phyloP scores from a whole-genome alignment of 2,329 filamentous ascomycete genomes.

The Penicillium freii region DNA sequence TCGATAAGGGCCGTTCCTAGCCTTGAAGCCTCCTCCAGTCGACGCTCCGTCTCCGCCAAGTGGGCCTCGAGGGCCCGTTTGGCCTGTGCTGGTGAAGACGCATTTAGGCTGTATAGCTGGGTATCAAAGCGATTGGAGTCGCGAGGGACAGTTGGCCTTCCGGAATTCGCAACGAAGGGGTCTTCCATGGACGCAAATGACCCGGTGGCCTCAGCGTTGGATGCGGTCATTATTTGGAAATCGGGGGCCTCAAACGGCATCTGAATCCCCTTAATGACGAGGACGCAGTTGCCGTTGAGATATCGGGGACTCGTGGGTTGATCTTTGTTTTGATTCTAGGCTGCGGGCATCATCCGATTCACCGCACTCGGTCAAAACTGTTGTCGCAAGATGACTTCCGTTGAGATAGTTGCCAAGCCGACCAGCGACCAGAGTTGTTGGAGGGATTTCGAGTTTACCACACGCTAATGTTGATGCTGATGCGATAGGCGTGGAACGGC shows the following conservation, averaged over 20 bases:
- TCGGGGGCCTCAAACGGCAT: slow-evolving; percentile 15
- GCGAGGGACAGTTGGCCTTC: slow-evolving; percentile 43
- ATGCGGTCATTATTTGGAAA: slow-evolving; percentile 17
- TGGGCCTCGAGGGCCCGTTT: slow-evolving; percentile 88
- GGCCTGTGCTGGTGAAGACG: slow-evolving; percentile 81
- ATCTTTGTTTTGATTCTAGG: slow-evolving; percentile 21
- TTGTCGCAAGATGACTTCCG: slow-evolving; percentile 8
- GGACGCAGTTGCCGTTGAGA: slow-evolving; percentile 26
- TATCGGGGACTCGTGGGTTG: slow-evolving; percentile 25
- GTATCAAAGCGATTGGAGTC: slow-evolving; percentile 72
- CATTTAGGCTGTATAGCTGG: slow-evolving; percentile 73
- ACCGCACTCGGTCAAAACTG: slow-evolving; percentile 11
- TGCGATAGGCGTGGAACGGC: slow-evolving; percentile 10
- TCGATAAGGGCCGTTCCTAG: slow-evolving; percentile 83
- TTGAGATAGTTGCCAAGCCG: slow-evolving; percentile 25
- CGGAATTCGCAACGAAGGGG: slow-evolving; percentile 56
- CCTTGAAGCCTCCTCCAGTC: slow-evolving; percentile 86
- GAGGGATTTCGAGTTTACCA: slow-evolving; percentile 9
- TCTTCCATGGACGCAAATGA: slow-evolving; percentile 45
- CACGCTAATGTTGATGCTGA: slow-evolving; percentile 9
- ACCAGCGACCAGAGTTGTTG: slow-evolving; percentile 31
- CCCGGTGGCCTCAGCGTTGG: slow-evolving; percentile 16
- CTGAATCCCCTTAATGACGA: slow-evolving; percentile 21
- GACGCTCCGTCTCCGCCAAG: slow-evolving; percentile 84
- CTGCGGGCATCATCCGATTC: slow-evolving; percentile 32